A percentile compares a stretch with the other conserved stretches of the same genome.
Evolutionary conservation across 352 stramenopile genomes (phyloP).

Genomic region (Pythium vanterpoolii): DNA sequence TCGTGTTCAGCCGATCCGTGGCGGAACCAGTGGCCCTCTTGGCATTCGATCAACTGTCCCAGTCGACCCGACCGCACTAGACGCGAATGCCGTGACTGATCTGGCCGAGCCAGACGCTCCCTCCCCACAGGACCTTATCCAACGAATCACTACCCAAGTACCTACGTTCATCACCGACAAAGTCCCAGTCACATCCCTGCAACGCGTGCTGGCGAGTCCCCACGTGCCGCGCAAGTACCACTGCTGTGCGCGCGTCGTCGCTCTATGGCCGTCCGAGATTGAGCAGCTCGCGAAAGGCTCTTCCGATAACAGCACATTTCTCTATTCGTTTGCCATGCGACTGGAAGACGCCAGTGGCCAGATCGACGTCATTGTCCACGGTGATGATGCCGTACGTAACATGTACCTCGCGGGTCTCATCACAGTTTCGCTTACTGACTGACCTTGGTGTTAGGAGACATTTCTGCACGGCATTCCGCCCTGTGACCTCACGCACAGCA

Average conservation of each 20-base stretch:
- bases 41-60: background rate
- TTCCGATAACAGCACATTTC: constrained; percentile 25
- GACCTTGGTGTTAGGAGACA: constrained; percentile 35
- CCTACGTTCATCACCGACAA: constrained; percentile 43
- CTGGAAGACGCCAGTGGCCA: constrained; percentile 43
- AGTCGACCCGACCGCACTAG: background rate
- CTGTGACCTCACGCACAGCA: constrained; percentile 52
- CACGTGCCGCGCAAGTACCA: constrained; percentile 64
- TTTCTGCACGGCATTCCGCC: constrained; percentile 71
- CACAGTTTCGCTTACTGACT: background rate
- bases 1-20: constrained; percentile 16
- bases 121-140: background rate
- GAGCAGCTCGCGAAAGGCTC: constrained; percentile 37
- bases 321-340: constrained; percentile 71
- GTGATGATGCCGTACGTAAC: constrained; percentile 55
- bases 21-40: background rate
- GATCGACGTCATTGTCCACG: constrained; percentile 68
- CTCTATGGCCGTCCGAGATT: constrained; percentile 47
- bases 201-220: constrained; percentile 26
- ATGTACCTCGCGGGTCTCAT: background rate
- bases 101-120: background rate
- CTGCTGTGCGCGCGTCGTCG: constrained; percentile 40
- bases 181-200: constrained; percentile 41
- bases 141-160: constrained; percentile 32
- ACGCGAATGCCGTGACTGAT: background rate